These are phyloP conservation scores for Discostella stelligera DNA, from an alignment of 352 stramenopile genomes.

Conservation along the genomic window DNA sequence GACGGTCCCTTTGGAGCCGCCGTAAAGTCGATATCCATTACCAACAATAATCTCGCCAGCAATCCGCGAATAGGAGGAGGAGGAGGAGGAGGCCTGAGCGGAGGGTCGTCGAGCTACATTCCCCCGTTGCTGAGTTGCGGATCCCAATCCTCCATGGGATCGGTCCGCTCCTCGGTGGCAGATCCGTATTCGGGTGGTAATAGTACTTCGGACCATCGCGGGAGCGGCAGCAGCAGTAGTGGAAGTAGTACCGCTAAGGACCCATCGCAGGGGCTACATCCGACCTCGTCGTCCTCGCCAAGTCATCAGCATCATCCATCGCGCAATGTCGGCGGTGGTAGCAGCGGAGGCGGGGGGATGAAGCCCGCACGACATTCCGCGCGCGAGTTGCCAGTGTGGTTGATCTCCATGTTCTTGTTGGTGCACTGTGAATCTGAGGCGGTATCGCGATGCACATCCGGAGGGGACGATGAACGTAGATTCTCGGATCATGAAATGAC, in stretches of 20 bases:
- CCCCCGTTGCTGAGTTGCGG: constrained; percentile 78
- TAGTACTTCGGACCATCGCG: background rate
- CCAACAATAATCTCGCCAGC: background rate
- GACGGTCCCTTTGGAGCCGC: background rate
- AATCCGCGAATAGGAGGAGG: too few species aligned
- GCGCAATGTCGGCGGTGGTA: background rate
- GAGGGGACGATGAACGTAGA: constrained; percentile 57
- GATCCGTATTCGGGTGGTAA: background rate
- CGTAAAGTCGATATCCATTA: background rate
- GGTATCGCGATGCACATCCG: constrained; percentile 64
- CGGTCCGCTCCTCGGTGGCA: constrained; percentile 15
- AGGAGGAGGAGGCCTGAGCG: too few species aligned
- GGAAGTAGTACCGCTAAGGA: too few species aligned
- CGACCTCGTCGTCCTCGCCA: constrained; percentile 8
- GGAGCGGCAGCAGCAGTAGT: background rate
- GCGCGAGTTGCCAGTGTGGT: constrained; percentile 78
- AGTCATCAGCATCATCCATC: background rate
- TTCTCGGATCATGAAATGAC: constrained; percentile 46
- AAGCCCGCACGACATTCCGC: constrained; percentile 58
- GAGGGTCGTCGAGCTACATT: constrained; percentile 36
- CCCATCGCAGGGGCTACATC: too few species aligned
- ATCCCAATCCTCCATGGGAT: constrained; percentile 66
- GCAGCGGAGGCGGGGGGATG: constrained; percentile 17
- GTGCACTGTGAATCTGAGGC: constrained; percentile 75
- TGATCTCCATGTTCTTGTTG: constrained; percentile 76